These are phyloP conservation scores for Malbranchea zuffiana DNA, from an alignment of 2,329 filamentous ascomycete genomes.

Conservation along the genomic window DNA sequence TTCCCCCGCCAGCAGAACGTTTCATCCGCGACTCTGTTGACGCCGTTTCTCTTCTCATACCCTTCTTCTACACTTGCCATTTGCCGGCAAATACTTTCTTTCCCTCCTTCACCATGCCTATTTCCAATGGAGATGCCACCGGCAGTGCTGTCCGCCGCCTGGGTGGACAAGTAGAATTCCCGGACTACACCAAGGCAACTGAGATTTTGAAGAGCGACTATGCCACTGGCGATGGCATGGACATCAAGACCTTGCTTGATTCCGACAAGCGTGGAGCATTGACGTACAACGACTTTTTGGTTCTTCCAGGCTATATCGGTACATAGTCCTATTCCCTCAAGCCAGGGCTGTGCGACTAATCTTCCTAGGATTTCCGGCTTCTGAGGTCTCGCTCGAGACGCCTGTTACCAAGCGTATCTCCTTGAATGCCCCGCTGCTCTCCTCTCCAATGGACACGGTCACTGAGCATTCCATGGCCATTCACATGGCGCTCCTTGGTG, in stretches of 20 bases:
- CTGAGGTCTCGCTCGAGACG: constrained; percentile 76
- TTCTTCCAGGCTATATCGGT: constrained; percentile 94
- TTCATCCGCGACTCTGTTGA: constrained; percentile 34
- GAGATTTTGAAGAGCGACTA: constrained; percentile 72
- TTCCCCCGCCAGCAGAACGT: constrained; percentile 50
- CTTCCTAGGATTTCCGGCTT: constrained; percentile 67
- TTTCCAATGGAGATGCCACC: constrained; percentile 53
- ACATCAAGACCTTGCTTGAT: constrained; percentile 77
- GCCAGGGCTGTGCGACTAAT: constrained; percentile 5
- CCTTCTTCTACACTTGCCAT: constrained; percentile 16
- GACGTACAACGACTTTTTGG: constrained; percentile 97
- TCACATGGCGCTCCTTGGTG: constrained; percentile 55
- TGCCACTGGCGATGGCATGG: constrained; percentile 69
- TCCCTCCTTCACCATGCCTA: constrained; percentile 52
- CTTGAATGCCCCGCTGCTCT: constrained; percentile 92
- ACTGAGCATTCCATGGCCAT: constrained; percentile 99
- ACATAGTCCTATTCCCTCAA: constrained; percentile 22
- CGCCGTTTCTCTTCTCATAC: constrained; percentile 27
- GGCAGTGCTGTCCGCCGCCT: constrained; percentile 40
- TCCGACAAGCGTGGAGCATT: constrained; percentile 84
- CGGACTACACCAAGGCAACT: constrained; percentile 65
- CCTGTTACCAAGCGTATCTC: constrained; percentile 91
- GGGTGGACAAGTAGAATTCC: constrained; percentile 43
- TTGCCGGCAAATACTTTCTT: constrained; percentile 10
- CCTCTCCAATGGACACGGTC: constrained; percentile 98